Evolutionary conservation across 257 asterid genomes (phyloP).

Genomic region (Nicotiana otophora): DNA sequence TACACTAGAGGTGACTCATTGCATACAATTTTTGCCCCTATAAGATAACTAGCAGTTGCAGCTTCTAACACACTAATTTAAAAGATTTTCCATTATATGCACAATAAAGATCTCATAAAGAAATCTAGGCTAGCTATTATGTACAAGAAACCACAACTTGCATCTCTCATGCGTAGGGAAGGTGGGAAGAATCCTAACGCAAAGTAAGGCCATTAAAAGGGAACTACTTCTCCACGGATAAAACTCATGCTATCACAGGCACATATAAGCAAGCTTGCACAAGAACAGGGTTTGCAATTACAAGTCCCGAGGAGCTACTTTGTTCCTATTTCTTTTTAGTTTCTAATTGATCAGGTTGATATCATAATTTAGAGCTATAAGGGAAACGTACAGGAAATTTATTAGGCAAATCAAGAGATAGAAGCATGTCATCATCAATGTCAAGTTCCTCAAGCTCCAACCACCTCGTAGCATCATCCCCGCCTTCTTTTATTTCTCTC

Average conservation of each 20-base stretch:
- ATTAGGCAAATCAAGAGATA: constrained; percentile 70
- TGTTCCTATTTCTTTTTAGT: not conserved
- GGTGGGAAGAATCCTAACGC: not conserved
- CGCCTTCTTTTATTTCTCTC: constrained; percentile 56
- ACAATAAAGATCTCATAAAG: not conserved
- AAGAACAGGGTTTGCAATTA: not conserved
- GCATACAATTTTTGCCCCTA: not conserved
- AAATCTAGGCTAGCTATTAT: not conserved
- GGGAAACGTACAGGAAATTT: constrained; percentile 62
- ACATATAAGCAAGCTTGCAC: not conserved
- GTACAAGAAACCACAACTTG: not conserved
- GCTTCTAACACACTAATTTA: not conserved
- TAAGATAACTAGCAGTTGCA: not conserved
- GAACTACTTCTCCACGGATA: not conserved
- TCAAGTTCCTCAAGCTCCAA: constrained; percentile 90
- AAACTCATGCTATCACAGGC: not conserved
- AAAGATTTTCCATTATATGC: not conserved
- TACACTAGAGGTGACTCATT: not conserved
- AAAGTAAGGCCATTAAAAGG: not conserved
- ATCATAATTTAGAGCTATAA: not conserved
- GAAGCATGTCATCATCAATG: constrained; percentile 58
- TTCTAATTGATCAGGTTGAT: not conserved
- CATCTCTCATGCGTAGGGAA: not conserved
- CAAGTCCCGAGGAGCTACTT: not conserved
- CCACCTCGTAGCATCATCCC: constrained; percentile 57